These are phyloP conservation scores for Microdochium paspali DNA, from an alignment of 2,329 filamentous ascomycete species.

Conservation along the genomic window DNA sequence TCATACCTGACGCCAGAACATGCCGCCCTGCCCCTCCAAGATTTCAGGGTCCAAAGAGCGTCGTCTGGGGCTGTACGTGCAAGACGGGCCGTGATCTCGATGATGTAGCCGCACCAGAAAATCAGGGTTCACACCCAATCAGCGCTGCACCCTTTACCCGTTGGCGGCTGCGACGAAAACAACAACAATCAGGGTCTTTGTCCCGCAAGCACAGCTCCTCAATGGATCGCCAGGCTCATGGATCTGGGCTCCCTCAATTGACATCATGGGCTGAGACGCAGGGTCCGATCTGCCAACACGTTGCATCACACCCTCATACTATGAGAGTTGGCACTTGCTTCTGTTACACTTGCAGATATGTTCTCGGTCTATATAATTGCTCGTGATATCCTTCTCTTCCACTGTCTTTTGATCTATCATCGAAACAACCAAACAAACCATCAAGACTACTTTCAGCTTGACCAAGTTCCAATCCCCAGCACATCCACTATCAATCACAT, in stretches of 20 bases:
- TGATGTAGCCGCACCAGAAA: neutral
- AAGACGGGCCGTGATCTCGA: neutral
- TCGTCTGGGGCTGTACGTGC: neutral
- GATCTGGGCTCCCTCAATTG: neutral
- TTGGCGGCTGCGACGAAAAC: too few species aligned
- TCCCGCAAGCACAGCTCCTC: neutral
- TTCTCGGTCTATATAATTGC: neutral
- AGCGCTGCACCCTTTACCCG: too few species aligned
- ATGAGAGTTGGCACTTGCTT: neutral
- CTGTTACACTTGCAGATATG: neutral
- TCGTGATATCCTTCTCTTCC: neutral
- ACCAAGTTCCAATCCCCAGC: slow-evolving; percentile 1
- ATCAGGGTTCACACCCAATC: neutral
- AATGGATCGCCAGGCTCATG: neutral
- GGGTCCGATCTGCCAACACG: neutral
- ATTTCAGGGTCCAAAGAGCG: neutral
- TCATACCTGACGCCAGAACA: neutral
- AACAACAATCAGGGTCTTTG: neutral
- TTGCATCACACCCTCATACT: neutral
- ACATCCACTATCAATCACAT: slow-evolving; percentile 2
- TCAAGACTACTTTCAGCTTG: slow-evolving; percentile 1
- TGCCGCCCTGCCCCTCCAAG: neutral
- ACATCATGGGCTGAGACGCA: neutral
- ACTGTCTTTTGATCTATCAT: neutral
- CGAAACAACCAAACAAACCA: slow-evolving; percentile 2